phyloP scores from a whole-genome alignment of 2,329 filamentous ascomycete genomes.

The Colletotrichum caudatum region DNA sequence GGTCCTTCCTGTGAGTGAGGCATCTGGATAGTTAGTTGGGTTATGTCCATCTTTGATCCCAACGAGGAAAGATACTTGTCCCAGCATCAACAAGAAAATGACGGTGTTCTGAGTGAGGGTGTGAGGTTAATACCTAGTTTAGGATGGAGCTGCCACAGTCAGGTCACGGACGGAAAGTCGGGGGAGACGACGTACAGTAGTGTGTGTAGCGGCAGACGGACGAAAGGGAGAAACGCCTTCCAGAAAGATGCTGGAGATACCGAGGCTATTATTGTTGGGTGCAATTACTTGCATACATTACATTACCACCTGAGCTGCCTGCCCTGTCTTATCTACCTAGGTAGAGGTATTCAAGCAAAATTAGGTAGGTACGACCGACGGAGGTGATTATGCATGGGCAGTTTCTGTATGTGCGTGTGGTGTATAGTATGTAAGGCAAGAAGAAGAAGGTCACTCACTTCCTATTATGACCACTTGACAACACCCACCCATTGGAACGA shows the following conservation, averaged over 20 bases:
- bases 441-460: constrained; percentile 18
- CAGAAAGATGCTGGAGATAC: not conserved
- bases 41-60: constrained; percentile 19
- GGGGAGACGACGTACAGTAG: constrained; percentile 1
- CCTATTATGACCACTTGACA: constrained; percentile 28
- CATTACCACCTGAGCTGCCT: not conserved
- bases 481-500: constrained; percentile 13
- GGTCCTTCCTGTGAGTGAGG: not conserved
- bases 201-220: not conserved
- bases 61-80: constrained; percentile 31
- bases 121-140: constrained; percentile 26
- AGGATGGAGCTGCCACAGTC: not conserved
- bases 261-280: constrained; percentile 13
- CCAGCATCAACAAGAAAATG: constrained; percentile 1
- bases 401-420: not conserved
- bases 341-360: not conserved
- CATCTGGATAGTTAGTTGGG: constrained; percentile 11
- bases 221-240: constrained; percentile 10
- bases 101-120: constrained; percentile 12
- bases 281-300: not conserved
- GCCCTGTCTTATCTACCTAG: no score
- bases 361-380: not conserved
- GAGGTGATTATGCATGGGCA: constrained; percentile 9
- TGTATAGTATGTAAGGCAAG: constrained; percentile 7
- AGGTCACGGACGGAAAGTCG: constrained; percentile 25